Base-by-base conservation (phyloP, 2,329 filamentous ascomycete genomes). In the Alternaria rosae region DNA sequence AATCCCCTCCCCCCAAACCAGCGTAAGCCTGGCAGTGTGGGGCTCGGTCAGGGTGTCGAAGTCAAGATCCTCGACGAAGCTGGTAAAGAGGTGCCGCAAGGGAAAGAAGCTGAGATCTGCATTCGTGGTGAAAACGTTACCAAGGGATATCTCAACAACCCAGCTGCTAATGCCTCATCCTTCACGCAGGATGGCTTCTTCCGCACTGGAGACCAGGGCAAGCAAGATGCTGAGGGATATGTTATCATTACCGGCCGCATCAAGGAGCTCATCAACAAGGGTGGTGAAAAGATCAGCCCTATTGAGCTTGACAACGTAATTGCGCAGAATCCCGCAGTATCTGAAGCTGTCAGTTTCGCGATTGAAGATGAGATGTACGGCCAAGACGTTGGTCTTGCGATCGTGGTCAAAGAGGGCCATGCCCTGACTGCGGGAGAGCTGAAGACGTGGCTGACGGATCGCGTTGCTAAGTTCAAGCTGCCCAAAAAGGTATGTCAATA, bases 251-350 rank as follows among this genome's bases (percentile, higher is more conserved):
- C 93, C 0, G 93, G 93, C n/a, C 86, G 93, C 55, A 96, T 96
- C 82, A 97, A 97, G 85, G 93, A 97, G 81, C 84, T 97, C 54
- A 96, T 97, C 84, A 93, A 93, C 81, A 94, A 94, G 81, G 92
- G 91, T 57, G 92, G 92, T 62, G 92, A 96, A 82, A 95, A 95
- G 83, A 95, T 96, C 76, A 92, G 89, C 68, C 92, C 93, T 1
- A 94, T 95, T 57, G 92, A 96, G 81, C 84, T 96, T 32, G 92
- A 96, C 83, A 96, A 96, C 69, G 88, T 91, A 12, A 83, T 96
- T 26, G 85, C 90, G n/a, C 86, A 90, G 59, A 88, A 94, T 75
- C 87, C 90, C 10, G 86, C 88, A 35, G 86, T 95, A 2, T 85
- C 86, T 2, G 92, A 96, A 80, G 92, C 91, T 5, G 92, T 95